These are phyloP conservation scores for Alternaria metachromatica DNA, from an alignment of 2,329 filamentous ascomycete species.

Conservation along the genomic window DNA sequence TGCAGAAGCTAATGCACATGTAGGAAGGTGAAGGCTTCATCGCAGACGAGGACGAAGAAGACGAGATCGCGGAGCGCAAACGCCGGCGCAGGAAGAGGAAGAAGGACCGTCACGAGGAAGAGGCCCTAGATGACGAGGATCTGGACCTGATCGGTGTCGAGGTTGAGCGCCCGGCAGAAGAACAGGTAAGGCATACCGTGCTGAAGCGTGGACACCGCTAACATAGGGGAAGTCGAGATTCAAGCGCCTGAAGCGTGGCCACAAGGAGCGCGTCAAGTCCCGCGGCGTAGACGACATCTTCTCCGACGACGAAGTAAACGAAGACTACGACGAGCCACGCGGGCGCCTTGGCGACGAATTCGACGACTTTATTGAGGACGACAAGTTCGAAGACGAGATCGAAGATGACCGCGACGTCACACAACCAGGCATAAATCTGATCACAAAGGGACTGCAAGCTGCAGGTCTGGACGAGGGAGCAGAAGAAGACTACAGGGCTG, in stretches of 20 bases:
- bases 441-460: conserved; percentile 75
- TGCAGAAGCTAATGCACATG: conserved; percentile 20
- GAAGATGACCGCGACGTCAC: conserved; percentile 87
- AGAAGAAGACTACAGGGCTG: conserved; percentile 93
- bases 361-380: conserved; percentile 91
- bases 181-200: conserved; percentile 64
- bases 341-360: conserved; percentile 48
- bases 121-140: conserved; percentile 90
- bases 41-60: conserved; percentile 85
- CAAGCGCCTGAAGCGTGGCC: conserved; percentile 94
- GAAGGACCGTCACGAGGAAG: conserved; percentile 78
- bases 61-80: conserved; percentile 62
- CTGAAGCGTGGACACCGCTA: conserved; percentile 17
- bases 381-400: conserved; percentile 81
- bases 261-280: conserved; percentile 70
- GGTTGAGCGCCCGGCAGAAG: conserved; percentile 68
- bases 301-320: conserved; percentile 86
- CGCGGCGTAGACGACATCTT: conserved; percentile 91
- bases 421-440: conserved; percentile 74
- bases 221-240: conserved; percentile 73
- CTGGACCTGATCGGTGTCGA: conserved; percentile 91
- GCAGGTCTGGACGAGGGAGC: conserved; percentile 89
- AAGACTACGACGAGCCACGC: conserved; percentile 54
- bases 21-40: conserved; percentile 95
- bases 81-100: conserved; percentile 78